Evolutionary conservation across 2,329 filamentous ascomycete species (phyloP).

Genomic region (Falciphora oryzae): DNA sequence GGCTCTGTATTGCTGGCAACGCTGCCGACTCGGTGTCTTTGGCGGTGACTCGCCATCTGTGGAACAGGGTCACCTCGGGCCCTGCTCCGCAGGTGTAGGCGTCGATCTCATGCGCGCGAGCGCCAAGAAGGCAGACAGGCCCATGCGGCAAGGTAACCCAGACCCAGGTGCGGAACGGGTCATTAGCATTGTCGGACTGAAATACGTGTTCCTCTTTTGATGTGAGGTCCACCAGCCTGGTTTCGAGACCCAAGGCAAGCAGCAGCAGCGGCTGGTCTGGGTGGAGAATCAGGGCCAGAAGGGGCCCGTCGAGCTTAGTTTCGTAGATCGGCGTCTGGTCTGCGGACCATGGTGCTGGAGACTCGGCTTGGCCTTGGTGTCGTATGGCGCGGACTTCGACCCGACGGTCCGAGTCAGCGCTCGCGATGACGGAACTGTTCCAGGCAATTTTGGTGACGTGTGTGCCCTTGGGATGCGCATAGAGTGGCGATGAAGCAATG

Average conservation of each 20-base stretch:
- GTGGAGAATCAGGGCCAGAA: too few relatives aligned
- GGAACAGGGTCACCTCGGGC: neutral
- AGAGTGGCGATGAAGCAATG: neutral
- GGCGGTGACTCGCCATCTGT: neutral
- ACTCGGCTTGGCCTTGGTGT: neutral
- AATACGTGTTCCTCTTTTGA: too few relatives aligned
- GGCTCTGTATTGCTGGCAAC: neutral
- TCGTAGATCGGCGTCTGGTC: too few relatives aligned
- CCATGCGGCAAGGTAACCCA: neutral
- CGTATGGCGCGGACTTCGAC: neutral
- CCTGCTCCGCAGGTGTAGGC: neutral
- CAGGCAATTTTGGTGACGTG: neutral
- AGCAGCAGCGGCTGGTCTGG: too few relatives aligned
- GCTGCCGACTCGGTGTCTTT: neutral
- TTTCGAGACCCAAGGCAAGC: too few relatives aligned
- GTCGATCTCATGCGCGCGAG: neutral
- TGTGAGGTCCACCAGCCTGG: too few relatives aligned
- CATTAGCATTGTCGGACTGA: too few relatives aligned
- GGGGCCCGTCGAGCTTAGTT: too few relatives aligned
- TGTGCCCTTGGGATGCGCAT: neutral
- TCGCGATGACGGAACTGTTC: neutral
- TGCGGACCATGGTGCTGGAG: neutral
- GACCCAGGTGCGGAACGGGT: neutral
- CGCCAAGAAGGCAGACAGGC: neutral
- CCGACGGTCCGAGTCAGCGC: neutral